phyloP scores from a whole-genome alignment of 2,329 filamentous ascomycete genomes.

The Rhynchosporium secalis region DNA sequence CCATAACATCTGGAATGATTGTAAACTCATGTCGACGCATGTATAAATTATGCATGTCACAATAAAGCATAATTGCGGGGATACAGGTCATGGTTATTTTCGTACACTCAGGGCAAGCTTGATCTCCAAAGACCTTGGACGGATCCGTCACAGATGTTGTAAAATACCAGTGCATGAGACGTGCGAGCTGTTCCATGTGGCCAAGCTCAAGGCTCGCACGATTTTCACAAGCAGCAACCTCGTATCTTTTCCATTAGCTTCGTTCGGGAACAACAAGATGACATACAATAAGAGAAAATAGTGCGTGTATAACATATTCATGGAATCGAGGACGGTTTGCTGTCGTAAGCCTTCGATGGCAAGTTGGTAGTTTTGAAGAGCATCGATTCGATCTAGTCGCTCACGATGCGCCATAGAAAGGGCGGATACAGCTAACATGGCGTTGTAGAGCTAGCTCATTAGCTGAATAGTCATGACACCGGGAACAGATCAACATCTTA shows the following conservation, averaged over 20 bases:
- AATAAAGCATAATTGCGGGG: constrained; percentile 2
- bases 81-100: constrained; percentile 9
- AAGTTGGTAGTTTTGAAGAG: constrained; percentile 9
- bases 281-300: constrained; percentile 10
- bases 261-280: not conserved
- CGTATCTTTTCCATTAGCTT: constrained; percentile 5
- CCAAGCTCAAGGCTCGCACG: constrained; percentile 8
- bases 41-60: constrained; percentile 11
- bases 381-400: constrained; percentile 11
- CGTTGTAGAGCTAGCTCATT: constrained; percentile 6
- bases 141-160: constrained; percentile 3
- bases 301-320: constrained; percentile 15
- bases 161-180: constrained; percentile 12
- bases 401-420: constrained; percentile 15
- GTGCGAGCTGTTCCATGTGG: constrained; percentile 6
- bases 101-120: constrained; percentile 4
- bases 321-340: constrained; percentile 4
- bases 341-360: constrained; percentile 7
- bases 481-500: not conserved
- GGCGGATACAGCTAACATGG: constrained; percentile 10
- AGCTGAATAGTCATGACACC: not conserved
- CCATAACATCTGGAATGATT: constrained; percentile 9
- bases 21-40: constrained; percentile 3
- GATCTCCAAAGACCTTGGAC: not conserved
- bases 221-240: constrained; percentile 9